Evolutionary conservation across 768 basidiomycete species (phyloP).

Genomic region (Pleurotus pulmonarius): DNA sequence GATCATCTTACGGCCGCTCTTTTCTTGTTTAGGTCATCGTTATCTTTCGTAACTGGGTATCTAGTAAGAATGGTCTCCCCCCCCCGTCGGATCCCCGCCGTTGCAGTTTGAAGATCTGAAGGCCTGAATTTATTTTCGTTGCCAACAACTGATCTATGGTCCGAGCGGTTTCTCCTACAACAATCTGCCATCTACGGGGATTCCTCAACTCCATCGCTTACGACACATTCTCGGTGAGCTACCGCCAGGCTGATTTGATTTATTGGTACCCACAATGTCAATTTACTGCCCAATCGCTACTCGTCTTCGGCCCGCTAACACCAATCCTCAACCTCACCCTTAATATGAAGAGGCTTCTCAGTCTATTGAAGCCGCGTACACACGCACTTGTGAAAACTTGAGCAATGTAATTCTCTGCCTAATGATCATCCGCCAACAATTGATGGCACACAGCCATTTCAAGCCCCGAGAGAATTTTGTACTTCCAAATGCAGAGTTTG

Average conservation of each 20-base stretch:
- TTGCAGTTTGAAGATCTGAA: neutral
- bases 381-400: neutral
- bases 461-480: neutral
- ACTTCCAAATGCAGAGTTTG: constrained; percentile 2
- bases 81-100: neutral
- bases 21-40: neutral
- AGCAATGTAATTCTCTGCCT: neutral
- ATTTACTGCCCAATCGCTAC: neutral
- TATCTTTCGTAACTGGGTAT: neutral
- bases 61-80: neutral
- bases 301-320: neutral
- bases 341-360: neutral
- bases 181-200: no score
- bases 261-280: neutral
- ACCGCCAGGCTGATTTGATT: constrained; percentile 1
- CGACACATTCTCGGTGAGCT: neutral
- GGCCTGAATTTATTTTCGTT: neutral
- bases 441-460: neutral
- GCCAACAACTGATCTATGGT: neutral
- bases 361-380: neutral
- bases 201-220: neutral
- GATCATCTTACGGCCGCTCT: neutral
- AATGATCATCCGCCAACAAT: constrained; percentile 4
- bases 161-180: neutral
- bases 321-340: neutral